These are phyloP conservation scores for Nemania abortiva DNA, from an alignment of 2,329 filamentous ascomycete genomes.

Conservation along the genomic window DNA sequence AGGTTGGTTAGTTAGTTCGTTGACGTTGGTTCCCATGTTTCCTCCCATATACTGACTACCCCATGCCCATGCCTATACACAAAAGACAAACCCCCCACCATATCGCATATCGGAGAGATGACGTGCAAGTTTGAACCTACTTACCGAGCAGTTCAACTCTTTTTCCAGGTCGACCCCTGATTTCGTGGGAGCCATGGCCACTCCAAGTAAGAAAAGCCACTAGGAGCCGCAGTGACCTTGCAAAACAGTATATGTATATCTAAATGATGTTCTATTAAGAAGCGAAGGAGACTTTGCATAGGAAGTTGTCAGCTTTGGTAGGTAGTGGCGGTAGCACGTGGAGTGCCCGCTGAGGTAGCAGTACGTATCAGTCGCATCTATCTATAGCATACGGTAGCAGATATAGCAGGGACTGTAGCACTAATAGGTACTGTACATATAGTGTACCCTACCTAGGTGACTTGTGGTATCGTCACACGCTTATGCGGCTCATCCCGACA, in stretches of 20 bases:
- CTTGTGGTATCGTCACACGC: constrained; percentile 25
- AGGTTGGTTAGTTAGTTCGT: background rate
- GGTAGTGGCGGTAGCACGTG: constrained; percentile 10
- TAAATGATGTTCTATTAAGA: constrained; percentile 5
- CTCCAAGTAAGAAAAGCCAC: constrained; percentile 17
- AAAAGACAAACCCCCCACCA: constrained; percentile 19
- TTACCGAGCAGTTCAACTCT: constrained; percentile 94
- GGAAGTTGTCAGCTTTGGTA: constrained; percentile 22
- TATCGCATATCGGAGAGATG: constrained; percentile 35
- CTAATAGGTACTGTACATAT: background rate
- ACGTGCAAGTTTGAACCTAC: constrained; percentile 53
- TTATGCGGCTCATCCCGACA: background rate
- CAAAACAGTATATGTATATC: constrained; percentile 1
- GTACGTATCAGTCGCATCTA: background rate
- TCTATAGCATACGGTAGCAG: background rate
- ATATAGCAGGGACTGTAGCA: background rate
- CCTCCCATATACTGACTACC: background rate
- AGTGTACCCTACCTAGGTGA: background rate
- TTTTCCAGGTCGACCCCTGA: constrained; percentile 81
- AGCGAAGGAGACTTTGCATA: constrained; percentile 11
- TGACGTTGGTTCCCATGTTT: background rate
- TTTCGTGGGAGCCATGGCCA: constrained; percentile 63
- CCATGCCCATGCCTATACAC: background rate
- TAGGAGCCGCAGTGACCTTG: background rate
- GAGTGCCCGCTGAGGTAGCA: background rate